Percentiles rank a stretch among this genome's conserved stretches.
phyloP scores from a whole-genome alignment of 768 basidiomycete species.

The Tylopilus sp. region DNA sequence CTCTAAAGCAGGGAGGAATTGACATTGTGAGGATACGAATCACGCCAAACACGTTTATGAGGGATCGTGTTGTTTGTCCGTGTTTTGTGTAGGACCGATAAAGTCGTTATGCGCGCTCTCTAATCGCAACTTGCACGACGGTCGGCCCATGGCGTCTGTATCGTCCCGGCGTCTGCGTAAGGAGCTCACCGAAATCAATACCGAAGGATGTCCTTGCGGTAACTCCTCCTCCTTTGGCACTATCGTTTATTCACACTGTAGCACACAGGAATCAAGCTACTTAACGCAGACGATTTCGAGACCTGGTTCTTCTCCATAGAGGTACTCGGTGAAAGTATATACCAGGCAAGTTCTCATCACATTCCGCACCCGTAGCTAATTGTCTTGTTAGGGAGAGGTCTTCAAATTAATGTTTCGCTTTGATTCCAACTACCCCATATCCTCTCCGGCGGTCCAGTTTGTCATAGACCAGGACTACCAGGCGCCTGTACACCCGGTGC shows the following conservation, averaged over 20 bases:
- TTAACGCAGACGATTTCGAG: slow-evolving; percentile 73
- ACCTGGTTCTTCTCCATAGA: slow-evolving; percentile 79
- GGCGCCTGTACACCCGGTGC: slow-evolving; percentile 78
- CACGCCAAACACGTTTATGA: slow-evolving; percentile 23
- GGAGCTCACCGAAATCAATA: slow-evolving; percentile 64
- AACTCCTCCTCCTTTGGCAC: slow-evolving; percentile 8
- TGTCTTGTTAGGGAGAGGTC: slow-evolving; percentile 57
- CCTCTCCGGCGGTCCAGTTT: slow-evolving; percentile 85
- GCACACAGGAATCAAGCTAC: slow-evolving; percentile 61
- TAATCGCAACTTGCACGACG: slow-evolving; percentile 13
- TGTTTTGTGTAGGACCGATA: slow-evolving; percentile 31
- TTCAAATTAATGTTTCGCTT: slow-evolving; percentile 82
- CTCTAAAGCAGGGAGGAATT: slow-evolving; percentile 62
- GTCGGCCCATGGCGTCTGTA: slow-evolving; percentile 54
- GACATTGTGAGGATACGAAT: slow-evolving; percentile 30
- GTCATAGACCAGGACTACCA: slow-evolving; percentile 60
- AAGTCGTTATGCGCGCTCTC: slow-evolving; percentile 1
- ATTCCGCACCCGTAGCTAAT: not conserved
- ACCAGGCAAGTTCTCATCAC: slow-evolving; percentile 46
- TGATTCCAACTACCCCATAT: slow-evolving; percentile 79
- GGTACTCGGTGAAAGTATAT: slow-evolving; percentile 81
- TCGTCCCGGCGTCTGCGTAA: slow-evolving; percentile 64
- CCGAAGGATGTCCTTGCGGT: slow-evolving; percentile 69
- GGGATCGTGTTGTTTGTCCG: slow-evolving; percentile 32
- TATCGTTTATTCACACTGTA: slow-evolving; percentile 1